A percentile compares a stretch with the other conserved stretches of the same genome.
These are phyloP conservation scores for Xylaria longipes DNA, from an alignment of 495 filamentous ascomycete species.

Conservation along the genomic window DNA sequence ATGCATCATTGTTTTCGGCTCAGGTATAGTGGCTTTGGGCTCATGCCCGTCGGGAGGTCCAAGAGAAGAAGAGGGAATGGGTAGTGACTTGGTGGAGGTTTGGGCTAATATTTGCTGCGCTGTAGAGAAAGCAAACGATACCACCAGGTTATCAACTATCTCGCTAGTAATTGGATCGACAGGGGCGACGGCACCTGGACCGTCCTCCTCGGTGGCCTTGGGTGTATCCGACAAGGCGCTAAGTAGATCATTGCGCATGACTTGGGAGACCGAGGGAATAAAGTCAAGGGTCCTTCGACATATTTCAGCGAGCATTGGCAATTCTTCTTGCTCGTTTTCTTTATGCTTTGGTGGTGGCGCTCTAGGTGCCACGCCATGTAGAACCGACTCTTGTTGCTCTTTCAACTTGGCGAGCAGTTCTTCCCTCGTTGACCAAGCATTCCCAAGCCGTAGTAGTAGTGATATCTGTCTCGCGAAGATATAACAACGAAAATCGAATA, in stretches of 20 bases:
- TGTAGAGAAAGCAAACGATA: conserved; percentile 83
- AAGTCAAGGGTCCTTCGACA: conserved; percentile 80
- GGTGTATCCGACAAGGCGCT: conserved; percentile 46
- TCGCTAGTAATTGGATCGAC: conserved; percentile 49
- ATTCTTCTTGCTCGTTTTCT: conserved; percentile 70
- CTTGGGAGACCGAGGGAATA: conserved; percentile 75
- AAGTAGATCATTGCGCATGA: conserved; percentile 76
- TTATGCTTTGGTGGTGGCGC: conserved; percentile 50
- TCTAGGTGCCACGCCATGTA: conserved; percentile 58
- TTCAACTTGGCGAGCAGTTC: conserved; percentile 64
- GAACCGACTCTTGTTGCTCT: conserved; percentile 59
- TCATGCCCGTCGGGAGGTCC: conserved; percentile 52
- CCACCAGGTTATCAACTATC: conserved; percentile 80
- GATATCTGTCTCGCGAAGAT: conserved; percentile 89
- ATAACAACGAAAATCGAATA: conserved; percentile 96
- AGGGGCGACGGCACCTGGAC: conserved; percentile 4
- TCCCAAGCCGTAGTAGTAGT: conserved; percentile 82
- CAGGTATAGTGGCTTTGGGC: conserved; percentile 59
- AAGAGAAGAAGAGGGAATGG: conserved; percentile 67
- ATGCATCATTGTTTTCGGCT: conserved; percentile 70
- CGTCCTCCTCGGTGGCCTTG: conserved; percentile 34
- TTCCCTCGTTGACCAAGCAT: conserved; percentile 63
- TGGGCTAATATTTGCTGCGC: conserved; percentile 78
- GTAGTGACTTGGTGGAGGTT: conserved; percentile 71
- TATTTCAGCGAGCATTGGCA: conserved; percentile 78